phyloP scores from a whole-genome alignment of 768 basidiomycete genomes.

The Boletus subcaerulescens region DNA sequence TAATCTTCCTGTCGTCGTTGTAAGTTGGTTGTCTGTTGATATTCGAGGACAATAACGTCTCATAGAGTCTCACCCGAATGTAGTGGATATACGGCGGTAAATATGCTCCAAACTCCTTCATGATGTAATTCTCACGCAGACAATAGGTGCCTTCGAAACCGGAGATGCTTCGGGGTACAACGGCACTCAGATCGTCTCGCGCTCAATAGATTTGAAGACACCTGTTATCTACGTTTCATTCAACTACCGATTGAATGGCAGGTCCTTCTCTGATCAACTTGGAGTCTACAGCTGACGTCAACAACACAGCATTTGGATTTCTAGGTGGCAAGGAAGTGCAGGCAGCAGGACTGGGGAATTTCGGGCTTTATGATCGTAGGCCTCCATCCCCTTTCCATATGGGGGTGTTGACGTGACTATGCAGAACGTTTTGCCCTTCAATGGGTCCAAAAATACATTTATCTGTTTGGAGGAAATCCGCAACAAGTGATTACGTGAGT shows the following conservation, averaged over 20 bases:
- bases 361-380: slow-evolving; percentile 33
- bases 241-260: slow-evolving; percentile 15
- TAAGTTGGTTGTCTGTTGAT: neutral
- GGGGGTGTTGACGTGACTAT: neutral
- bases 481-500: slow-evolving; percentile 14
- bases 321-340: slow-evolving; percentile 19
- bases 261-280: neutral
- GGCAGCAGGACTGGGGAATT: neutral
- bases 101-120: too few relatives aligned
- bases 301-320: slow-evolving; percentile 26
- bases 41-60: neutral
- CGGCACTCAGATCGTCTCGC: slow-evolving; percentile 18
- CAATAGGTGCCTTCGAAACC: slow-evolving; percentile 11
- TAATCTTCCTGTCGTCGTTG: slow-evolving; percentile 23
- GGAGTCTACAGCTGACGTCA: neutral
- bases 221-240: neutral
- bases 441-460: slow-evolving; percentile 1
- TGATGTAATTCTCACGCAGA: neutral
- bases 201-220: slow-evolving; percentile 8
- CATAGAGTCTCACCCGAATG: neutral
- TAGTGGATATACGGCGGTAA: slow-evolving; percentile 3
- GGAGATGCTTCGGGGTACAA: slow-evolving; percentile 6
- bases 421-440: slow-evolving; percentile 1
- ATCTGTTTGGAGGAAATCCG: neutral
- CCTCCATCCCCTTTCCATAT: neutral